These are phyloP conservation scores for Athelia sp. DNA, from an alignment of 1,284 basidiomycete genomes.

Conservation along the genomic window DNA sequence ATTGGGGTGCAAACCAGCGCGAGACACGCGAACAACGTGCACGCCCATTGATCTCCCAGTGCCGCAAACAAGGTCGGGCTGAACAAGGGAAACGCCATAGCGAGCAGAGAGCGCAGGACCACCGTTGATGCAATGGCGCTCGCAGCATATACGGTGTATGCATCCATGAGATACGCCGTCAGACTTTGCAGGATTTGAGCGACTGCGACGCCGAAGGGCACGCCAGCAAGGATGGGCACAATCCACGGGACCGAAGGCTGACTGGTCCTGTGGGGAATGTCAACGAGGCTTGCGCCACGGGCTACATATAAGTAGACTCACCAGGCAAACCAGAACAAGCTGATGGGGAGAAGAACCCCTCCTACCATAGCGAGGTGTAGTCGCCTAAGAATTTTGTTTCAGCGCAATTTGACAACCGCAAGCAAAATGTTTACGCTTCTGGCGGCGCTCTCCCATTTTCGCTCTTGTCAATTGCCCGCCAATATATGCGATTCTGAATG, in stretches of 20 bases:
- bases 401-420: background rate
- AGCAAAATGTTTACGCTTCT: constrained; percentile 43
- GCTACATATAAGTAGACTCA: constrained; percentile 12
- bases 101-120: constrained; percentile 60
- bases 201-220: constrained; percentile 62
- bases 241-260: constrained; percentile 54
- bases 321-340: constrained; percentile 62
- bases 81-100: constrained; percentile 61
- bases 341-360: constrained; percentile 49
- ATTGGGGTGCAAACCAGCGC: constrained; percentile 52
- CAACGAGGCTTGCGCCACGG: constrained; percentile 1
- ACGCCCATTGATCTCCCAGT: constrained; percentile 64
- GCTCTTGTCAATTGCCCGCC: constrained; percentile 42
- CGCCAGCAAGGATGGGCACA: constrained; percentile 54
- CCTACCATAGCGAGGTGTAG: constrained; percentile 55
- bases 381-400: constrained; percentile 36
- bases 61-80: constrained; percentile 50
- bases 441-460: constrained; percentile 50
- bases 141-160: constrained; percentile 59
- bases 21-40: constrained; percentile 57
- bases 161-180: constrained; percentile 63
- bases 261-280: constrained; percentile 44
- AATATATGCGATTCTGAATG: constrained; percentile 53
- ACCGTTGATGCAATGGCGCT: constrained; percentile 68
- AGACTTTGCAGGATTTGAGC: constrained; percentile 55